Evolutionary conservation across 768 basidiomycete genomes (phyloP).

Genomic region (Mrakia hoshinonis): DNA sequence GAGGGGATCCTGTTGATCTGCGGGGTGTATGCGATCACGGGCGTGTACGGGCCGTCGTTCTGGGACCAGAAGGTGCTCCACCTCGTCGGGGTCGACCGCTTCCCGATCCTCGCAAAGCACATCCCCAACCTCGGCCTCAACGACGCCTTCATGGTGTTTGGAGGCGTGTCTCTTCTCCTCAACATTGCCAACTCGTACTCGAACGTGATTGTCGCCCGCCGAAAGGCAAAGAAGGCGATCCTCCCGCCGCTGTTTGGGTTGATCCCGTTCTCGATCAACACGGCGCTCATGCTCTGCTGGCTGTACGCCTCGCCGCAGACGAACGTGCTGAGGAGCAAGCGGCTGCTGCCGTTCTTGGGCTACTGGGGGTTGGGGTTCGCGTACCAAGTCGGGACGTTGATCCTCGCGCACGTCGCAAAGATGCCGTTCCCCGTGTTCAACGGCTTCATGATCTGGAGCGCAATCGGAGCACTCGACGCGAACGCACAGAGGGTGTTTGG

Average conservation of each 20-base stretch:
- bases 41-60: constrained; percentile 24
- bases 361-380: constrained; percentile 63
- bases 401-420: constrained; percentile 82
- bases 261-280: constrained; percentile 67
- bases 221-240: constrained; percentile 41
- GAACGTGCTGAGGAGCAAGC: constrained; percentile 62
- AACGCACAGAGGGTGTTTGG: constrained; percentile 62
- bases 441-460: constrained; percentile 73
- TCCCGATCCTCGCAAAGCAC: constrained; percentile 10
- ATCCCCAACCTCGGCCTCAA: constrained; percentile 60
- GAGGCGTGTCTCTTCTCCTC: constrained; percentile 57
- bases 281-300: constrained; percentile 70
- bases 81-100: constrained; percentile 15
- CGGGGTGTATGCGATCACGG: constrained; percentile 61
- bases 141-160: constrained; percentile 79
- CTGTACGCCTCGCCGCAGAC: constrained; percentile 58
- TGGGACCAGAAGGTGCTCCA: constrained; percentile 23
- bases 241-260: constrained; percentile 60
- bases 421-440: constrained; percentile 78
- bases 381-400: constrained; percentile 66
- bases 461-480: constrained; percentile 70
- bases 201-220: constrained; percentile 65
- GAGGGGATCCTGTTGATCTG: constrained; percentile 89
- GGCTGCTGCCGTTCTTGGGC: constrained; percentile 78
- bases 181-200: constrained; percentile 74